These are phyloP conservation scores for Pleurotus salmoneostramineus DNA, from an alignment of 768 basidiomycete genomes.

Conservation along the genomic window DNA sequence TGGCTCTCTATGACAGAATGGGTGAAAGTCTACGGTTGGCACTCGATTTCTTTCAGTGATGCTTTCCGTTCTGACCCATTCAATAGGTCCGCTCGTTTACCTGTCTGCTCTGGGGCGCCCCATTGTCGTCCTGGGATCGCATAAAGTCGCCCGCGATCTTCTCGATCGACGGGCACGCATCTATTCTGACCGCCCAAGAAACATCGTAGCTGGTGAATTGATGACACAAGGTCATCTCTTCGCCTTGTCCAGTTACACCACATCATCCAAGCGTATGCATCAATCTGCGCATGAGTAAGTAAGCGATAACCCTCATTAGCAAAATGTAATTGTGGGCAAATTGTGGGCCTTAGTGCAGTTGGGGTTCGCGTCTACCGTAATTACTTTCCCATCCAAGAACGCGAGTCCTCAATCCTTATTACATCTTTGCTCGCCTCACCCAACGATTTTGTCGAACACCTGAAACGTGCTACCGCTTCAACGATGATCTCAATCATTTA, in stretches of 20 bases:
- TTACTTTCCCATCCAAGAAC: constrained; percentile 6
- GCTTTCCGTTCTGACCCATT: not conserved
- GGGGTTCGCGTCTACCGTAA: not conserved
- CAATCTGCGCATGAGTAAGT: constrained; percentile 20
- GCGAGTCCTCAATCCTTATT: constrained; percentile 8
- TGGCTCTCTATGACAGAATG: not conserved
- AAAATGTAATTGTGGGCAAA: not conserved
- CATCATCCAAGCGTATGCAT: constrained; percentile 22
- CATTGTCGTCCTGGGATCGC: constrained; percentile 4
- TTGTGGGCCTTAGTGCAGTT: not conserved
- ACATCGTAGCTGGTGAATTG: constrained; percentile 13
- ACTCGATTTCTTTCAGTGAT: not conserved
- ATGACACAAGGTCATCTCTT: not conserved
- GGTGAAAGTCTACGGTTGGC: not conserved
- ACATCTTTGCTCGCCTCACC: not conserved
- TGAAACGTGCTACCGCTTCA: not conserved
- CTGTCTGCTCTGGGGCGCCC: constrained; percentile 4
- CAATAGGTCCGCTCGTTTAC: constrained; percentile 7
- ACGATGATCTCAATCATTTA: not conserved
- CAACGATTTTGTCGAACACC: not conserved
- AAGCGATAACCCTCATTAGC: not conserved
- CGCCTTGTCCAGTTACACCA: not conserved
- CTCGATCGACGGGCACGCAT: constrained; percentile 16
- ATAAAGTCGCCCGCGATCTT: constrained; percentile 6
- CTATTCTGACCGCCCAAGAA: constrained; percentile 18